Evolutionary conservation across 768 basidiomycete genomes (phyloP).

Genomic region (Pleurotus citrinopileatus): DNA sequence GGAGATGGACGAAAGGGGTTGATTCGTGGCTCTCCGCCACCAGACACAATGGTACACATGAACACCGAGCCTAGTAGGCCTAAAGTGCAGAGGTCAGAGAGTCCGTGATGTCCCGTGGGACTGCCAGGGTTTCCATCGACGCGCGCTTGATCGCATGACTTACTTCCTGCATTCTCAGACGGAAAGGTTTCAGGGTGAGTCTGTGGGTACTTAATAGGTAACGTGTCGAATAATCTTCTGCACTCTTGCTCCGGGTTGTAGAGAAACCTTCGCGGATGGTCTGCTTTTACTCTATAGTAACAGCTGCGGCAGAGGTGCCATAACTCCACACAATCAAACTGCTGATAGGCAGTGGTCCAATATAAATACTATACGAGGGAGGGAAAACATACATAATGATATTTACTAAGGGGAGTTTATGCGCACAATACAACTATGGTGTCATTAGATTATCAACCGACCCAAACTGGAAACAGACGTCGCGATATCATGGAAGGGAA

Average conservation of each 20-base stretch:
- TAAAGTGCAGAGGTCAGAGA: no score
- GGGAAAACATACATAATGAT: slow-evolving; percentile 9
- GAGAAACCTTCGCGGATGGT: no score
- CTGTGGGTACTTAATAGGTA: not conserved
- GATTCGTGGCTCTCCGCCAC: no score
- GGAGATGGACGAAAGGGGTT: no score
- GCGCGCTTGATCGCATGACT: not conserved
- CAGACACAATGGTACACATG: no score
- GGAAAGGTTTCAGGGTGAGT: not conserved
- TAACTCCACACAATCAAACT: no score
- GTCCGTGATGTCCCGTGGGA: not conserved
- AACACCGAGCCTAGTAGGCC: no score
- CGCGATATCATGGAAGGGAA: slow-evolving; percentile 29
- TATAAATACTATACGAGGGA: slow-evolving; percentile 6
- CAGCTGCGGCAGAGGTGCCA: not conserved
- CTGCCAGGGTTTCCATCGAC: no score
- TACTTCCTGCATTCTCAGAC: not conserved
- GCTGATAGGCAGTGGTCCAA: no score
- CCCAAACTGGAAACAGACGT: not conserved
- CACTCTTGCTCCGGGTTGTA: no score
- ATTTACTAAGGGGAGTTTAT: not conserved
- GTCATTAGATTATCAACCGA: not conserved
- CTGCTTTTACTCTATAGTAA: not conserved
- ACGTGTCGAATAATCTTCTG: no score
- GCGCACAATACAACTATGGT: slow-evolving; percentile 3